Conservation (phyloP, 257 asterid species). For the Nicotiana otophora region DNA sequence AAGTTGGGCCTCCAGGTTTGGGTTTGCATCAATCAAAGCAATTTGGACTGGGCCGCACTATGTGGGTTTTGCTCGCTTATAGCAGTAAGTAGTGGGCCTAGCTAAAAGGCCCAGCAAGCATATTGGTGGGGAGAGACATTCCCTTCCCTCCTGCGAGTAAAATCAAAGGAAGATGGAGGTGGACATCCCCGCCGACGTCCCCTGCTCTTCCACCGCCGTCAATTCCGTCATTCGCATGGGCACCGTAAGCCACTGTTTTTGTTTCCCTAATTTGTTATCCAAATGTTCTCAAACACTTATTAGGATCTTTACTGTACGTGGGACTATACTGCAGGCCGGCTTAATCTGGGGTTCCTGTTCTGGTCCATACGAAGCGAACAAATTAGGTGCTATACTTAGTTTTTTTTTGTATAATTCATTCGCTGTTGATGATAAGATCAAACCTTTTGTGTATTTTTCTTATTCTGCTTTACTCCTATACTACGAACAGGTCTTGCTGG, state of each 20-base stretch:
- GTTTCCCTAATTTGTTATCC: too few relatives aligned
- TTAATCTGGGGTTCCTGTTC: constrained; percentile 75
- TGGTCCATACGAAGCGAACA: constrained; percentile 60
- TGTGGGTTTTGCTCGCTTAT: too few relatives aligned
- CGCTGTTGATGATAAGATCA: background rate
- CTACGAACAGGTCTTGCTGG: constrained; percentile 54
- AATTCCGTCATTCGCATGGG: constrained; percentile 57
- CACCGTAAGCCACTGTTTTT: constrained; percentile 34
- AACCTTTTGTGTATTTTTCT: background rate
- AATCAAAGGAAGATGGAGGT: constrained; percentile 34
- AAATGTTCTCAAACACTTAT: background rate
- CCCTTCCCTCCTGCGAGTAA: background rate
- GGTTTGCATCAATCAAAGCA: too few relatives aligned
- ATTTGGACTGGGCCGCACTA: too few relatives aligned
- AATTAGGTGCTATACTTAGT: constrained; percentile 25
- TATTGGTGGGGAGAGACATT: background rate
- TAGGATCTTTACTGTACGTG: too few relatives aligned
- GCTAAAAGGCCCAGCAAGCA: background rate
- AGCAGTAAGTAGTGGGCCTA: too few relatives aligned
- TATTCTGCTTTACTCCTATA: background rate
- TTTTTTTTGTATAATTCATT: background rate
- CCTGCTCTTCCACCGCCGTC: constrained; percentile 81
- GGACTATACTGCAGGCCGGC: constrained; percentile 57
- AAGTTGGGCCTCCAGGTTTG: too few relatives aligned
- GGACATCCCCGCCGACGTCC: constrained; percentile 30